Evolutionary conservation across 371 early-diverging fungal species (phyloP).

Genomic region (Circinella minor): DNA sequence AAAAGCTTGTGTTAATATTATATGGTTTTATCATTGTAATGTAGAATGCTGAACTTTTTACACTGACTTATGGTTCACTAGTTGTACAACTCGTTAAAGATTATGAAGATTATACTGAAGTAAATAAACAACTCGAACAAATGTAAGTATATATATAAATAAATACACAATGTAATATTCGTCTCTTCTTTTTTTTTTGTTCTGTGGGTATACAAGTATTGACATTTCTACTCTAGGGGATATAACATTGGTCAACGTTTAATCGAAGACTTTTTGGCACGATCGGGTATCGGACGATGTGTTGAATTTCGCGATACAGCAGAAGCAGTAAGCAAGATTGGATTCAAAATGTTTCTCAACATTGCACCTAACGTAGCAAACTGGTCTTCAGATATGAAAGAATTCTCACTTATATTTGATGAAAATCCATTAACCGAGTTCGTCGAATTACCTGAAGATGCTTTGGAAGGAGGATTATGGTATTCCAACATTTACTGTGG

Average conservation of each 20-base stretch:
- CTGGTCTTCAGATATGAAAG: conserved; percentile 82
- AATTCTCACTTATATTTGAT: conserved; percentile 89
- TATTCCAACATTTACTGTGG: conserved; percentile 96
- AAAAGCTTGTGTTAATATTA: not conserved
- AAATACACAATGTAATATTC: too few species aligned
- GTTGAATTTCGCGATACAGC: conserved; percentile 90
- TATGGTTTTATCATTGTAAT: too few species aligned
- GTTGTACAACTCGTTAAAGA: conserved; percentile 96
- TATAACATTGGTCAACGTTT: conserved; percentile 96
- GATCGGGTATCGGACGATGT: conserved; percentile 83
- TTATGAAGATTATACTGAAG: conserved; percentile 89
- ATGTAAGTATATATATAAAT: conserved; percentile 63
- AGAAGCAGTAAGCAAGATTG: conserved; percentile 93
- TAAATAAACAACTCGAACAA: conserved; percentile 96
- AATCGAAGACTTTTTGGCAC: conserved; percentile 95
- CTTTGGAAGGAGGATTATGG: conserved; percentile 85
- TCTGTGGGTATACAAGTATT: too few species aligned
- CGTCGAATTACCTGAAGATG: conserved; percentile 83
- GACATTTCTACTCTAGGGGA: conserved; percentile 65
- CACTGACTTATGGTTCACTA: conserved; percentile 96
- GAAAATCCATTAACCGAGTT: conserved; percentile 96
- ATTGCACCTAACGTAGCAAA: conserved; percentile 82
- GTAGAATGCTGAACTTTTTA: conserved; percentile 95
- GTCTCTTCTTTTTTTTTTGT: too few species aligned
- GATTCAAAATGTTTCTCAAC: conserved; percentile 96